A percentile compares a stretch with the other conserved stretches of the same genome.
phyloP scores from a whole-genome alignment of 176 grass and related monocot species.

The Oryza glaberrima region DNA sequence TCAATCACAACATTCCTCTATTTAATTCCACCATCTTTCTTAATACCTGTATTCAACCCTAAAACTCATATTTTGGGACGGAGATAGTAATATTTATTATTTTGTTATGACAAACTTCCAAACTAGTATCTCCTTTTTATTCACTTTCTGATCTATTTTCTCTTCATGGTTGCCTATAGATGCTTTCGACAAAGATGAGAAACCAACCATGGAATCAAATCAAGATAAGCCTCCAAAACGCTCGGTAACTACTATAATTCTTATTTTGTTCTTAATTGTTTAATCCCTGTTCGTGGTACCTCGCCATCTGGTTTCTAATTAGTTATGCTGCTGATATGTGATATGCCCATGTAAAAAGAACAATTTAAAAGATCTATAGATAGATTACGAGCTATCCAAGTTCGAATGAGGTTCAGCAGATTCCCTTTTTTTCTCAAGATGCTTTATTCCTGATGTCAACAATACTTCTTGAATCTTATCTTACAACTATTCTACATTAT shows the following conservation, averaged over 20 bases:
- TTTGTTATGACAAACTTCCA: conserved; percentile 25
- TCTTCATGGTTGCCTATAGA: conserved; percentile 32
- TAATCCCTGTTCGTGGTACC: neutral
- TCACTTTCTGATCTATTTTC: conserved; percentile 7
- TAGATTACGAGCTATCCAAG: neutral
- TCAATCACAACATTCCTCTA: no score
- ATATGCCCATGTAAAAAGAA: neutral
- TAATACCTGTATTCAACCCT: no score
- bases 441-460: neutral
- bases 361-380: neutral
- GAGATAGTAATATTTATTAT: neutral
- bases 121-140: neutral
- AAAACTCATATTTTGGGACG: no score
- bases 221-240: conserved; percentile 41
- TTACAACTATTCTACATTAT: neutral
- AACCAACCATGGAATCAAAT: conserved; percentile 39
- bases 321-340: conserved; percentile 4
- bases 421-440: neutral
- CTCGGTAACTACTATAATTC: conserved; percentile 38
- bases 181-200: conserved; percentile 49
- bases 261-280: conserved; percentile 6
- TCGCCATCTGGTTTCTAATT: neutral
- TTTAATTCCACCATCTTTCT: no score
- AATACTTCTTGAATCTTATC: neutral
- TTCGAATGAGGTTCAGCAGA: conserved; percentile 13